Evolutionary conservation across 176 grass and related monocot genomes (phyloP).

Genomic region (Aegilops umbellulata): DNA sequence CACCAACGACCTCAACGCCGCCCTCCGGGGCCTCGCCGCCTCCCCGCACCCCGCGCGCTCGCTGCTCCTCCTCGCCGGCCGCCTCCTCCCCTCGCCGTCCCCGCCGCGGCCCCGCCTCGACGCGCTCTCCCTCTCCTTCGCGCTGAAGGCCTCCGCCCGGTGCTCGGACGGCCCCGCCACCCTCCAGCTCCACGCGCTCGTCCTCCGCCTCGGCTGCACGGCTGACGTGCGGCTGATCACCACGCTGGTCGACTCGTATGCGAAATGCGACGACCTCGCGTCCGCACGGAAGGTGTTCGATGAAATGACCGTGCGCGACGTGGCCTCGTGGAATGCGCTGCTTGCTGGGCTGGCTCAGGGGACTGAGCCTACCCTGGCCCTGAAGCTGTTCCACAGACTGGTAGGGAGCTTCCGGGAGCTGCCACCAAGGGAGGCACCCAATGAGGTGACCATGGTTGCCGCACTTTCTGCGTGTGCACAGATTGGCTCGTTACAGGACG

Average conservation of each 20-base stretch:
- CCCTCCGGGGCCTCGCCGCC: slow-evolving; percentile 57
- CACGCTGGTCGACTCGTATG: slow-evolving; percentile 72
- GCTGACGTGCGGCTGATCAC: slow-evolving; percentile 59
- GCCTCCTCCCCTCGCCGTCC: slow-evolving; percentile 22
- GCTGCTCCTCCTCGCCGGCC: slow-evolving; percentile 52
- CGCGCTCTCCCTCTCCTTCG: slow-evolving; percentile 81
- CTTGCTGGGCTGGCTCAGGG: slow-evolving; percentile 61
- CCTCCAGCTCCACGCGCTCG: slow-evolving; percentile 61
- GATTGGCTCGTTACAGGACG: slow-evolving; percentile 52
- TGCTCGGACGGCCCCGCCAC: slow-evolving; percentile 36
- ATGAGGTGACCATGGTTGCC: slow-evolving; percentile 53
- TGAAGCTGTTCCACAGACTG: slow-evolving; percentile 60
- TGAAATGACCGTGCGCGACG: slow-evolving; percentile 63
- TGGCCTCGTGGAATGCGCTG: slow-evolving; percentile 78
- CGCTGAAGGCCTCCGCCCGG: slow-evolving; percentile 59
- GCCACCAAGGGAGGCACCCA: slow-evolving; percentile 49
- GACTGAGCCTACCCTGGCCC: slow-evolving; percentile 48
- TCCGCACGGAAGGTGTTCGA: slow-evolving; percentile 63
- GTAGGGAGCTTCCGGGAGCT: slow-evolving; percentile 30
- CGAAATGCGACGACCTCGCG: slow-evolving; percentile 43
- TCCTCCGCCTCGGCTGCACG: slow-evolving; percentile 46
- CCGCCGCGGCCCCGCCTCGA: slow-evolving; percentile 46
- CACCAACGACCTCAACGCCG: slow-evolving; percentile 77
- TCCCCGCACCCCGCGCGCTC: slow-evolving; percentile 44
- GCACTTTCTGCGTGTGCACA: slow-evolving; percentile 69